Base-by-base conservation (phyloP, 108 stramenopile genomes). In the Tribonema minus region DNA sequence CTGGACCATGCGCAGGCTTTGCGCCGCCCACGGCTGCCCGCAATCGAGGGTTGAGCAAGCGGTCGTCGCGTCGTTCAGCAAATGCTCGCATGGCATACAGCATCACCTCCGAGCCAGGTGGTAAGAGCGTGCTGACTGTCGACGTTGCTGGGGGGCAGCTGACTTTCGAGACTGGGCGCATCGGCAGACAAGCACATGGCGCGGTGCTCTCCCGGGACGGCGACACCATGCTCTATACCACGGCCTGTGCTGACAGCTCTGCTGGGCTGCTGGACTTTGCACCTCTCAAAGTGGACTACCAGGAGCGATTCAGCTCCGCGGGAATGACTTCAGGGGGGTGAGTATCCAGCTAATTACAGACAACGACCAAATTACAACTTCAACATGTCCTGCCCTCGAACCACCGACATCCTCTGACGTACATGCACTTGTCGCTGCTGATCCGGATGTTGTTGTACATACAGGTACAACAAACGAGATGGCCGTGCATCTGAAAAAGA, bases 221-320 rank as follows among this genome's bases (percentile, higher is more conserved):
- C 15, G 82, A 83, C 9, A 85, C 85, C 20, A 61, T 85, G 4
- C 77, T 83, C 30, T 85, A 85, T 76, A 76, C 82, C 81, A 83
- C 85, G 0, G 85, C 82, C 12, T 85, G 85, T 38, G 70, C 70
- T 0, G 77, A 85, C 46, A 82, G 71, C 1, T 54, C 46, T 54
- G 67, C 67, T 78, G 65, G 38, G 37, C 3, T 3, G 5, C 79
- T 91, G 12, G 91, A 91, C 85, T 98, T 98, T 87, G 66, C 92
- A 32, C 97, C 97, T 1, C 79, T 98, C 4, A 82, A 87, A 7
- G 93, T 98, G 15, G 97, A 96, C 32, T 91, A 96, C 85, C 92
- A 93, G 76, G 94, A 95, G 77, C 88, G 93, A 26, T 92, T 93
- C 67, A 89, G 84, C 67, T 80, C 90, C 32, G 92, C 91, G 7